These are phyloP conservation scores for Berberis thunbergii DNA, from an alignment of 164 flowering plant species.

Conservation along the genomic window DNA sequence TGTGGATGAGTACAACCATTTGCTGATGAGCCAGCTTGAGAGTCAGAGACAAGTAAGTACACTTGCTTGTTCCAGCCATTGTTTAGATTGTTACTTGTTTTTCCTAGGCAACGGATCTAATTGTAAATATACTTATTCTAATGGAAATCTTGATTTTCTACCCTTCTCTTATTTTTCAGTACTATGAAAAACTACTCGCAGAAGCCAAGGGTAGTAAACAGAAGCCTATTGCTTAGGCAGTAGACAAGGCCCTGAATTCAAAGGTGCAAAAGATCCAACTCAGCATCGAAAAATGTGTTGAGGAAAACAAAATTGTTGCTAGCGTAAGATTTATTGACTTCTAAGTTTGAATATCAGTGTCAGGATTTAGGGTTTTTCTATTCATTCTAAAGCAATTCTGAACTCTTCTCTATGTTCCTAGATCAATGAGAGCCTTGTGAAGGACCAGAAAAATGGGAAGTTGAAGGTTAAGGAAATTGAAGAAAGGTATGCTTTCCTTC, in stretches of 20 bases:
- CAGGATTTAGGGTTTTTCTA: background rate
- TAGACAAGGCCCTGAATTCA: conserved; percentile 49
- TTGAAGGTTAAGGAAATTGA: conserved; percentile 49
- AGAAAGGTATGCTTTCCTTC: conserved; percentile 31
- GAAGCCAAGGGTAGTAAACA: conserved; percentile 61
- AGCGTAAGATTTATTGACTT: conserved; percentile 26
- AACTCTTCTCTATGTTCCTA: conserved; percentile 14
- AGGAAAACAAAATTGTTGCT: conserved; percentile 49
- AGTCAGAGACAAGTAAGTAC: conserved; percentile 71
- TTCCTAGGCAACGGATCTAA: background rate
- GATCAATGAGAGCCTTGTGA: conserved; percentile 59
- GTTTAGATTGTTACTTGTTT: background rate
- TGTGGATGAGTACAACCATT: conserved; percentile 74
- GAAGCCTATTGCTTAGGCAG: conserved; percentile 40
- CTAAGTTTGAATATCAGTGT: background rate
- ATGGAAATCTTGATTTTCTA: background rate
- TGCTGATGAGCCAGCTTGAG: conserved; percentile 79
- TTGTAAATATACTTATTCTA: background rate
- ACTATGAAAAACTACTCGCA: conserved; percentile 63
- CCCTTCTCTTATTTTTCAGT: conserved; percentile 28
- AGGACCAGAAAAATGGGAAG: conserved; percentile 52
- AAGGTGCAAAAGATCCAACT: conserved; percentile 50
- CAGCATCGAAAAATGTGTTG: conserved; percentile 41
- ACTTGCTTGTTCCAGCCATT: background rate
- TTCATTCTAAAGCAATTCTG: background rate